Evolutionary conservation across 2,329 filamentous ascomycete genomes (phyloP).

Genomic region (Clarireedia paspali): DNA sequence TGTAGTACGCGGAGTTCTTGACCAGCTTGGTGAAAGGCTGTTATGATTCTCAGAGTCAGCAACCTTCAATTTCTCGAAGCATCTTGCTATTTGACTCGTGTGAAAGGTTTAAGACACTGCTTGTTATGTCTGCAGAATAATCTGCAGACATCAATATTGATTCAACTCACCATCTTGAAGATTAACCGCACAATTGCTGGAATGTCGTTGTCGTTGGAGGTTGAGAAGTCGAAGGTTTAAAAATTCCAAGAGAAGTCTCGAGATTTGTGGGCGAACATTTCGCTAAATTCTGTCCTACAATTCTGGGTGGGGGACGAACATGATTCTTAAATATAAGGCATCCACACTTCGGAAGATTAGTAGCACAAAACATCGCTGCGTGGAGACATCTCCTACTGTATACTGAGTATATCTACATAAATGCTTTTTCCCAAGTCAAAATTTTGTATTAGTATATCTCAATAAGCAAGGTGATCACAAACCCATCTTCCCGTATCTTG

Average conservation of each 20-base stretch:
- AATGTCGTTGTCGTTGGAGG: constrained; percentile 35
- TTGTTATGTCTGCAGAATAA: constrained; percentile 7
- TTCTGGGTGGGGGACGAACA: constrained; percentile 7
- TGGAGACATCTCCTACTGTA: too few species aligned
- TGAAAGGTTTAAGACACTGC: constrained; percentile 20
- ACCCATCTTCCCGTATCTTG: too few species aligned
- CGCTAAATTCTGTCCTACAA: neutral
- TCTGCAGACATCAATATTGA: constrained; percentile 9
- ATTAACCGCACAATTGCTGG: constrained; percentile 30
- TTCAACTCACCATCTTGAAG: constrained; percentile 63
- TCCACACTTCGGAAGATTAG: constrained; percentile 67
- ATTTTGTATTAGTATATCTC: too few species aligned
- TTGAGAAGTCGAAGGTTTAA: constrained; percentile 10
- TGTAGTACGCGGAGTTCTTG: constrained; percentile 99
- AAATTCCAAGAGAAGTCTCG: neutral
- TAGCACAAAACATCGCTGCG: constrained; percentile 42
- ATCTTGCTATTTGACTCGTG: constrained; percentile 74
- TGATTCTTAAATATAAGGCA: neutral
- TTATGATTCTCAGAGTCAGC: constrained; percentile 73
- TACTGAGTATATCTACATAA: too few species aligned
- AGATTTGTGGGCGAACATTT: constrained; percentile 10
- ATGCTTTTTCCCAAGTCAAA: too few species aligned
- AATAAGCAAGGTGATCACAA: too few species aligned
- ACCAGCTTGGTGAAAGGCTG: constrained; percentile 89
- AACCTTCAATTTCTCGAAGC: constrained; percentile 98